Conservation (phyloP, 2,329 filamentous ascomycete species). For the Dendrostoma leiphaemia region DNA sequence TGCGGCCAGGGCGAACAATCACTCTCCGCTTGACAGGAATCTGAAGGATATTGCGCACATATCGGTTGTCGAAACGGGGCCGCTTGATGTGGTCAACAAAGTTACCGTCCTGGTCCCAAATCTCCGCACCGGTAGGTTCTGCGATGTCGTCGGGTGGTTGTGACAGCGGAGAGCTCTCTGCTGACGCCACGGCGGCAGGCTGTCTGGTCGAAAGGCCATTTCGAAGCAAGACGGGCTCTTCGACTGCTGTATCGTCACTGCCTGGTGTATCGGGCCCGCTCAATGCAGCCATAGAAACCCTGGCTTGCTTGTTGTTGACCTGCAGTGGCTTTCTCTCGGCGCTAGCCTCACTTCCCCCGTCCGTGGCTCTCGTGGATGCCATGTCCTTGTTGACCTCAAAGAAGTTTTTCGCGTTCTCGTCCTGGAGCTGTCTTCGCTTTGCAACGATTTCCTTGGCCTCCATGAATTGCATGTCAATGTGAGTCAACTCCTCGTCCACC, state of each 20-base stretch:
- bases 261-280: not conserved
- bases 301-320: not conserved
- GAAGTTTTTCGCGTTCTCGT: conserved; percentile 11
- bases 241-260: not conserved
- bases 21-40: conserved; percentile 38
- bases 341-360: not conserved
- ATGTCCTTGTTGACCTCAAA: conserved; percentile 15
- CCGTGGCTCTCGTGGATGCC: not conserved
- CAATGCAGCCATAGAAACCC: not conserved
- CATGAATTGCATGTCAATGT: conserved; percentile 13
- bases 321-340: not conserved
- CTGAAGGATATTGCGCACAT: conserved; percentile 34
- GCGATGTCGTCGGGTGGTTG: conserved; percentile 6
- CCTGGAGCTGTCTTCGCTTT: conserved; percentile 15
- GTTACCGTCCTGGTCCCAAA: conserved; percentile 36
- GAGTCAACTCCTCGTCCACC: conserved; percentile 18
- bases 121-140: conserved; percentile 28
- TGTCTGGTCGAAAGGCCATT: not conserved
- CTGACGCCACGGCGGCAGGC: not conserved
- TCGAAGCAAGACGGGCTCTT: not conserved
- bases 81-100: conserved; percentile 36
- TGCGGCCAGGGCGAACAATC: conserved; percentile 39
- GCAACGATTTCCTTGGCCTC: conserved; percentile 12
- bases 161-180: conserved; percentile 11
- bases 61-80: conserved; percentile 38